Conservation (phyloP, 2,329 filamentous ascomycete species). For the Exophiala calicioides region DNA sequence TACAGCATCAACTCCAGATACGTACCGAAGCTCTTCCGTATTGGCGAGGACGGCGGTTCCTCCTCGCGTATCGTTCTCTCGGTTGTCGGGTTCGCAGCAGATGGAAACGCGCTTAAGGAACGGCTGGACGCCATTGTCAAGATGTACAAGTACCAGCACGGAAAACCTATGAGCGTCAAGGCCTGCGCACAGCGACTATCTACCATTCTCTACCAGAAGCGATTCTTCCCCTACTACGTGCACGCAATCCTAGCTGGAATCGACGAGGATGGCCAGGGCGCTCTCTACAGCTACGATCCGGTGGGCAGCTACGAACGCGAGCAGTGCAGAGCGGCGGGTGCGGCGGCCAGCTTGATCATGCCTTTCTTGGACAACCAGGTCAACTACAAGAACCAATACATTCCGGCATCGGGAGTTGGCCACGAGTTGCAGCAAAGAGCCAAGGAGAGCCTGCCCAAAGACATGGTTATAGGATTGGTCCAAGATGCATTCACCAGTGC, state of each 20-base stretch:
- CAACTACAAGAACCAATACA: conserved; percentile 98
- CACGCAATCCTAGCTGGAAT: conserved; percentile 90
- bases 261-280: conserved; percentile 91
- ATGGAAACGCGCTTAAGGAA: conserved; percentile 91
- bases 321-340: conserved; percentile 90
- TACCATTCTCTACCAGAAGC: conserved; percentile 94
- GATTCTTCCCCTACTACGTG: conserved; percentile 99
- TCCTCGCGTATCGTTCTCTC: conserved; percentile 86
- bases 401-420: conserved; percentile 80
- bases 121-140: conserved; percentile 92
- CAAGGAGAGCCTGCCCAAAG: conserved; percentile 60
- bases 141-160: conserved; percentile 98
- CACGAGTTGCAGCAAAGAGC: conserved; percentile 70
- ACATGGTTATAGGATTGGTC: conserved; percentile 80
- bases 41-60: conserved; percentile 78
- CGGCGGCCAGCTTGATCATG: conserved; percentile 93
- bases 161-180: conserved; percentile 91
- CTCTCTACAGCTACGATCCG: conserved; percentile 95
- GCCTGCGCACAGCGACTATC: conserved; percentile 93
- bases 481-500: conserved; percentile 98
- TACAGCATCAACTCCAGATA: conserved; percentile 99
- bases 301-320: conserved; percentile 97
- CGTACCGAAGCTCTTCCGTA: conserved; percentile 94
- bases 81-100: conserved; percentile 92
- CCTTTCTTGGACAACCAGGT: conserved; percentile 99